These are phyloP conservation scores for Eimeria necatrix DNA, from an alignment of 169 alveolate genomes.

Conservation along the genomic window DNA sequence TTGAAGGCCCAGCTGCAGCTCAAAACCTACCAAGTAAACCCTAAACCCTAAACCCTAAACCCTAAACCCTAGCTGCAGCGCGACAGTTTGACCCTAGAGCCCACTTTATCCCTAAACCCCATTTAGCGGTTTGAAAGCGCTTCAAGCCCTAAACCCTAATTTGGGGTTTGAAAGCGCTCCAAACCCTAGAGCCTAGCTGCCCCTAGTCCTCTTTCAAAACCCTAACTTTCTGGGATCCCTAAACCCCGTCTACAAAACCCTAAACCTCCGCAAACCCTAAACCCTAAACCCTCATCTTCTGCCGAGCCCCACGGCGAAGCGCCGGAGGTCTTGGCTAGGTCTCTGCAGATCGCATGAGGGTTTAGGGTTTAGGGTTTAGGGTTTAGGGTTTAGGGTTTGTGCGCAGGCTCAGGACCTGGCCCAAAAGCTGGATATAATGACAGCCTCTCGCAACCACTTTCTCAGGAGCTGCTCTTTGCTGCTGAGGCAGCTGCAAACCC, in stretches of 20 bases:
- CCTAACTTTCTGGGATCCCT: too few species aligned
- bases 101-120: too few species aligned
- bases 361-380: neutral
- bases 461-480: conserved; percentile 48
- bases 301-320: too few species aligned
- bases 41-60: too few species aligned
- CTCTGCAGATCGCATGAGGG: neutral
- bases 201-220: too few species aligned
- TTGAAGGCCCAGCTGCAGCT: conserved; percentile 60
- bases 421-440: conserved; percentile 52
- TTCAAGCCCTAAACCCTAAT: conserved; percentile 23
- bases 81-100: too few species aligned
- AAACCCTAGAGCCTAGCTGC: too few species aligned
- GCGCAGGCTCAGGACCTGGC: conserved; percentile 64
- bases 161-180: too few species aligned
- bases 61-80: too few species aligned
- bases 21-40: conserved; percentile 40
- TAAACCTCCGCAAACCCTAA: neutral
- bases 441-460: conserved; percentile 72
- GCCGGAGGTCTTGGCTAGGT: neutral
- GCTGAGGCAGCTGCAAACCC: conserved; percentile 52
- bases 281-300: neutral
- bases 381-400: neutral
- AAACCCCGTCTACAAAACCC: neutral
- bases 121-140: too few species aligned